These are phyloP conservation scores for Monosporascus ibericus DNA, from an alignment of 2,329 filamentous ascomycete genomes.

Conservation along the genomic window DNA sequence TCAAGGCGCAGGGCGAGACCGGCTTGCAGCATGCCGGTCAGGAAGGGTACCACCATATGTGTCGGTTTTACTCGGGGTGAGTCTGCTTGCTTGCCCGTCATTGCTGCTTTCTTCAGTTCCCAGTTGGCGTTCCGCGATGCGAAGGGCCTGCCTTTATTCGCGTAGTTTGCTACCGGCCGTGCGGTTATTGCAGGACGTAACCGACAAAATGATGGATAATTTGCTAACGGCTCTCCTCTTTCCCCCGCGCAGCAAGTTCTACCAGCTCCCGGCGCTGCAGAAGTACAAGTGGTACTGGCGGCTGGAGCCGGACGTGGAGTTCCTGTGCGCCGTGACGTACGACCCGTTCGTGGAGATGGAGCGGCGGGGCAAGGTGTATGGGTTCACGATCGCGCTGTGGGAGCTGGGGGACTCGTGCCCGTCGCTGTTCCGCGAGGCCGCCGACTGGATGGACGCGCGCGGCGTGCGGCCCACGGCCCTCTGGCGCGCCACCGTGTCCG, in stretches of 20 bases:
- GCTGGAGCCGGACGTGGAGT: constrained; percentile 38
- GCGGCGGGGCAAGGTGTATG: constrained; percentile 36
- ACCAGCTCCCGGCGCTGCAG: constrained; percentile 33
- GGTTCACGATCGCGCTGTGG: constrained; percentile 37
- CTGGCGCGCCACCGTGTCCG: constrained; percentile 34
- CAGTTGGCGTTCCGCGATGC: background rate
- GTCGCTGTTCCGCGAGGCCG: constrained; percentile 33
- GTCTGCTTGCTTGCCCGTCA: constrained; percentile 9
- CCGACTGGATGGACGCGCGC: constrained; percentile 34
- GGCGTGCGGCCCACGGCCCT: constrained; percentile 28
- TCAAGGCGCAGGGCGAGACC: constrained; percentile 25
- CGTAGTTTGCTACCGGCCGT: too few species aligned
- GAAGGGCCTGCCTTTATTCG: background rate
- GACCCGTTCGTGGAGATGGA: constrained; percentile 42
- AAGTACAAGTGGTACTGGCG: constrained; percentile 43
- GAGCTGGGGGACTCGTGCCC: constrained; percentile 37
- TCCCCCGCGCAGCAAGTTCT: constrained; percentile 30
- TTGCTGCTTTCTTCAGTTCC: background rate
- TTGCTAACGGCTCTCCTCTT: background rate
- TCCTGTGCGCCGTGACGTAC: constrained; percentile 40
- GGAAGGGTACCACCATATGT: constrained; percentile 38
- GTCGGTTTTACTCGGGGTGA: constrained; percentile 38
- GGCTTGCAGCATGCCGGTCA: constrained; percentile 32
- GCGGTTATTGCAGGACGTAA: too few species aligned
- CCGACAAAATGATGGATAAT: background rate